These are phyloP conservation scores for Picocystis sp. DNA, from an alignment of 163 green algal genomes.

Conservation along the genomic window DNA sequence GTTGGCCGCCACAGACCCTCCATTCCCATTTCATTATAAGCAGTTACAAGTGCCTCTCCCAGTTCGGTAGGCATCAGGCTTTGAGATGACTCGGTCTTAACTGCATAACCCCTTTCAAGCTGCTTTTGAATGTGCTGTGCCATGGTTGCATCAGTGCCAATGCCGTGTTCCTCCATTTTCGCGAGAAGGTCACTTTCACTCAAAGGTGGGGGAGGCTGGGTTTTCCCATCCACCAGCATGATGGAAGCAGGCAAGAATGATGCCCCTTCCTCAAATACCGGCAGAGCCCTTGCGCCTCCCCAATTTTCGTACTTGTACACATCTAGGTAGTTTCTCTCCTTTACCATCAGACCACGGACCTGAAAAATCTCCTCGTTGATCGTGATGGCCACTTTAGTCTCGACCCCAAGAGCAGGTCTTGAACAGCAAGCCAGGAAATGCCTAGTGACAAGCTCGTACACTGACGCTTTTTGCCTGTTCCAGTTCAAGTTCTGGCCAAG, in stretches of 20 bases:
- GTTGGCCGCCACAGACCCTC: constrained; percentile 59
- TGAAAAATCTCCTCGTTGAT: constrained; percentile 3
- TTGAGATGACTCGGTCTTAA: constrained; percentile 6
- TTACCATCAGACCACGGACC: constrained; percentile 57
- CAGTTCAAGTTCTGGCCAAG: constrained; percentile 19
- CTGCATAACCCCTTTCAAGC: constrained; percentile 21
- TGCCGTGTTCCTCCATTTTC: constrained; percentile 86
- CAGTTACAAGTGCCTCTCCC: constrained; percentile 61
- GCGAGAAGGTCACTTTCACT: constrained; percentile 73
- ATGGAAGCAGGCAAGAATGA: constrained; percentile 60
- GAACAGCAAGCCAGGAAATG: constrained; percentile 72
- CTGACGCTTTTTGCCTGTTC: constrained; percentile 27
- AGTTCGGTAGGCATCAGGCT: constrained; percentile 37
- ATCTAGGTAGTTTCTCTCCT: constrained; percentile 81
- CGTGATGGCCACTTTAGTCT: constrained; percentile 46
- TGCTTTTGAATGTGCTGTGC: constrained; percentile 78
- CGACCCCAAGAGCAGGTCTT: constrained; percentile 21
- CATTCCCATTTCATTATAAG: constrained; percentile 65
- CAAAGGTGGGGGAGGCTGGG: constrained; percentile 57
- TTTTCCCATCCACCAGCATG: constrained; percentile 38
- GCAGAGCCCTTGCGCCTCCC: constrained; percentile 56
- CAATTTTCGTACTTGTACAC: constrained; percentile 80
- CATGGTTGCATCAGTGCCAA: constrained; percentile 94
- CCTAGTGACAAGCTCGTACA: constrained; percentile 91
- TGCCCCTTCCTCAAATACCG: constrained; percentile 44